These are phyloP conservation scores for Vigna unguiculata DNA, from an alignment of 306 rosid species.

Conservation along the genomic window DNA sequence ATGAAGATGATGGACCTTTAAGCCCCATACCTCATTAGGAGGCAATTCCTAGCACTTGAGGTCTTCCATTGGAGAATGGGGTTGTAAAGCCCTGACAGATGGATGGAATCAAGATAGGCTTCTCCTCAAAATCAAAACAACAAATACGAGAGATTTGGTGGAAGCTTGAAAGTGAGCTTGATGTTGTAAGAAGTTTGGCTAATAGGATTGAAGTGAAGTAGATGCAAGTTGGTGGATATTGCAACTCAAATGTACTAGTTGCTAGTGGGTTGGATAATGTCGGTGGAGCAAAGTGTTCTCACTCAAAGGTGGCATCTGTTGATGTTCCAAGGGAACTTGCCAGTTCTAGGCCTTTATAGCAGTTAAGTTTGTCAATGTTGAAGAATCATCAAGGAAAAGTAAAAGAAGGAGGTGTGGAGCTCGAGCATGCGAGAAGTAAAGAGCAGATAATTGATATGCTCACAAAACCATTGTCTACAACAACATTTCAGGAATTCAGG, in stretches of 20 bases:
- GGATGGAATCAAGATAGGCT: slow-evolving; percentile 51
- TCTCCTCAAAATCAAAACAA: slow-evolving; percentile 63
- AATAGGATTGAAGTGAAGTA: slow-evolving; percentile 81
- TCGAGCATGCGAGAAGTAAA: too few species aligned
- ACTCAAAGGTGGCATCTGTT: slow-evolving; percentile 70
- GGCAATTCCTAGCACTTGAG: slow-evolving; percentile 35
- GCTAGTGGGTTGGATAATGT: slow-evolving; percentile 56
- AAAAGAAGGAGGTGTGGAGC: too few species aligned
- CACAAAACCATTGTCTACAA: too few species aligned
- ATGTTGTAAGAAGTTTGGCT: slow-evolving; percentile 67
- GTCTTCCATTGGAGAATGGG: slow-evolving; percentile 60
- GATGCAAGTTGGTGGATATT: slow-evolving; percentile 60
- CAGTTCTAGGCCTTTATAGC: slow-evolving; percentile 74
- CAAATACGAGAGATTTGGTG: slow-evolving; percentile 62
- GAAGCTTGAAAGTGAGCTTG: slow-evolving; percentile 79
- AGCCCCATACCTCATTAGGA: slow-evolving; percentile 17
- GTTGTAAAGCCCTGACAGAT: slow-evolving; percentile 38
- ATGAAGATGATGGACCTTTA: slow-evolving; percentile 31
- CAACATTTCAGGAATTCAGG: too few species aligned
- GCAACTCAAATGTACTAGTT: slow-evolving; percentile 45
- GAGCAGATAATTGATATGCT: too few species aligned
- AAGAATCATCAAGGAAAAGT: slow-evolving; percentile 79
- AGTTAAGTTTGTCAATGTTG: slow-evolving; percentile 65
- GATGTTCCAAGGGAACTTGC: slow-evolving; percentile 62
- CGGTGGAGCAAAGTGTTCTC: slow-evolving; percentile 62